A percentile compares a stretch with the other conserved stretches of the same genome.
These are phyloP conservation scores for Trichoderma breve DNA, from an alignment of 2,329 filamentous ascomycete species.

Conservation along the genomic window DNA sequence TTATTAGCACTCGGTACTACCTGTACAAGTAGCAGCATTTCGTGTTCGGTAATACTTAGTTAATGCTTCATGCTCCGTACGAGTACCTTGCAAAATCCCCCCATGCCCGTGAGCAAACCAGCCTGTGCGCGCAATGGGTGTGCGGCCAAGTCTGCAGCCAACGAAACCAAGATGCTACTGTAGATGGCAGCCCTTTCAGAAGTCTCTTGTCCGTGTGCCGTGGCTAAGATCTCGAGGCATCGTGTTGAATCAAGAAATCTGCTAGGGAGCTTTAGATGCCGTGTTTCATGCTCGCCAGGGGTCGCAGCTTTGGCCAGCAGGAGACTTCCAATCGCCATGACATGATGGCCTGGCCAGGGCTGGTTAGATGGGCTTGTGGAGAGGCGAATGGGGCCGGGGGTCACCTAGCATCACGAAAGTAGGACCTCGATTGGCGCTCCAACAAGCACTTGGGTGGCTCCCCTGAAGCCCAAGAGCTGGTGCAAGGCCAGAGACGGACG, in stretches of 20 bases:
- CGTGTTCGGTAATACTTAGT: background rate
- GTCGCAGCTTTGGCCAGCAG: background rate
- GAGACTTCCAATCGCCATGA: slow-evolving; percentile 5
- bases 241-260: background rate
- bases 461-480: slow-evolving; percentile 19
- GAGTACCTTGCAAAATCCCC: background rate
- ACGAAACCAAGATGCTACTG: background rate
- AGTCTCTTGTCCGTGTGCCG: background rate
- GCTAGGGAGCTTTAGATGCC: slow-evolving; percentile 1
- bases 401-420: slow-evolving; percentile 15
- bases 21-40: background rate
- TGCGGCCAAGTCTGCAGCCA: background rate
- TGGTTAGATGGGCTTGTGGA: slow-evolving; percentile 15
- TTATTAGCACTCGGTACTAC: background rate
- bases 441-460: slow-evolving; percentile 9
- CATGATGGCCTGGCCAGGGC: slow-evolving; percentile 12
- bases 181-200: background rate
- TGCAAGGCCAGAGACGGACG: background rate
- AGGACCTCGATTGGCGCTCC: slow-evolving; percentile 16
- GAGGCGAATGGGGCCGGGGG: slow-evolving; percentile 9
- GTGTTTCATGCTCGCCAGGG: slow-evolving; percentile 15
- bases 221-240: background rate
- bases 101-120: background rate
- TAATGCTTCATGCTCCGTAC: background rate
- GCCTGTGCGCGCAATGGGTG: background rate